phyloP scores from a whole-genome alignment of 768 basidiomycete species.

The Rubroboletus satanas region DNA sequence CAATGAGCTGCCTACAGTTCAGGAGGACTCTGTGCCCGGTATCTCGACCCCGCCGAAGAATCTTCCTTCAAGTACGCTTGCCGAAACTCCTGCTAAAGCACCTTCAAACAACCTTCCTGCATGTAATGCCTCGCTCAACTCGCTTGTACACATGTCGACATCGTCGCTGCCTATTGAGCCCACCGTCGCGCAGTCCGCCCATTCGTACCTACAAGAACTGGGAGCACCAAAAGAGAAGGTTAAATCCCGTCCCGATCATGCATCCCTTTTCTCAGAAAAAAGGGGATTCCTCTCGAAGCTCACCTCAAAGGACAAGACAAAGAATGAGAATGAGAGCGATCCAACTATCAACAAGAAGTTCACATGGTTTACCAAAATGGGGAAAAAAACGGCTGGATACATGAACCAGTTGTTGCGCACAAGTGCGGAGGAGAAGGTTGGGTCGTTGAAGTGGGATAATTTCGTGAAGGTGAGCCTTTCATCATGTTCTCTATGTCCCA shows the following conservation, averaged over 20 bases:
- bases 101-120: background rate
- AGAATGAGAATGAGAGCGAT: constrained; percentile 32
- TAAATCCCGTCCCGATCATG: constrained; percentile 64
- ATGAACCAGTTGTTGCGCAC: constrained; percentile 67
- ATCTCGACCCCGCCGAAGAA: constrained; percentile 20
- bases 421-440: constrained; percentile 51
- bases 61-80: constrained; percentile 13
- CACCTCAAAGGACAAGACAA: constrained; percentile 27
- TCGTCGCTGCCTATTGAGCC: constrained; percentile 43
- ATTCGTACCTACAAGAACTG: constrained; percentile 60
- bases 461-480: constrained; percentile 58
- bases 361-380: constrained; percentile 53
- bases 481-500: background rate
- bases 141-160: constrained; percentile 34
- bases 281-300: constrained; percentile 53
- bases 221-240: constrained; percentile 56
- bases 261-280: constrained; percentile 45
- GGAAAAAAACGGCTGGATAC: constrained; percentile 52
- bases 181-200: constrained; percentile 62
- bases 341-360: constrained; percentile 36
- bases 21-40: constrained; percentile 15
- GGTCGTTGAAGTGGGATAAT: constrained; percentile 75
- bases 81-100: constrained; percentile 26
- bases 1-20: constrained; percentile 19
- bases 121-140: constrained; percentile 18